Conservation (phyloP, 495 filamentous ascomycete genomes). For the Elaphomyces granulatus region DNA sequence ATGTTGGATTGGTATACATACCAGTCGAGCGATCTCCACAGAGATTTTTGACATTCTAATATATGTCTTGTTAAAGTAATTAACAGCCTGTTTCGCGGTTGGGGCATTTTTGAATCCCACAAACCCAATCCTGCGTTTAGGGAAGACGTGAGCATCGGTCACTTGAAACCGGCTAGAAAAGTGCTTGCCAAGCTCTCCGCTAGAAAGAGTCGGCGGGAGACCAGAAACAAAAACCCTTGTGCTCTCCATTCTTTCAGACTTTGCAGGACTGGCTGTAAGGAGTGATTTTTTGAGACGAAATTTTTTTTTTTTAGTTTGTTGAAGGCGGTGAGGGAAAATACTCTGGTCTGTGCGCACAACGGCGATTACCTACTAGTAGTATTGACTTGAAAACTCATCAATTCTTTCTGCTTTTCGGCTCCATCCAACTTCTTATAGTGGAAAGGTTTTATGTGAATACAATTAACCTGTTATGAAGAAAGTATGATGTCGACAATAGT, state of each 20-base stretch:
- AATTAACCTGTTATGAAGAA: too few relatives aligned
- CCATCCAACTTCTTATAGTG: too few relatives aligned
- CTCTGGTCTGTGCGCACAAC: too few relatives aligned
- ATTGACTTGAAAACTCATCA: too few relatives aligned
- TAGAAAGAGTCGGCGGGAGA: constrained; percentile 54
- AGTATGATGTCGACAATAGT: constrained; percentile 35
- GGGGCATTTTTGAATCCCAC: constrained; percentile 80
- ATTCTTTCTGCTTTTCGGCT: too few relatives aligned
- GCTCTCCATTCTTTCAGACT: constrained; percentile 26
- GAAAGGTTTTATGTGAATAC: too few relatives aligned
- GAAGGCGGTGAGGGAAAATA: not conserved
- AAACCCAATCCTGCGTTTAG: constrained; percentile 83
- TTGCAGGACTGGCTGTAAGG: constrained; percentile 5
- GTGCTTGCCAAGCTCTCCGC: constrained; percentile 76
- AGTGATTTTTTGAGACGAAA: constrained; percentile 1
- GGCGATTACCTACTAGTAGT: too few relatives aligned
- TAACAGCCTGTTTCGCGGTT: constrained; percentile 66
- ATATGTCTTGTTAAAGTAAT: constrained; percentile 89
- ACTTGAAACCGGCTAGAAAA: constrained; percentile 63
- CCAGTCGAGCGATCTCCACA: constrained; percentile 81
- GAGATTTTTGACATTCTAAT: constrained; percentile 92
- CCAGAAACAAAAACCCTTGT: constrained; percentile 84
- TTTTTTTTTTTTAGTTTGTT: not conserved
- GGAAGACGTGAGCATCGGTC: constrained; percentile 83
- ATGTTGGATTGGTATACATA: constrained; percentile 24